phyloP scores from a whole-genome alignment of 2,329 filamentous ascomycete genomes.

The Ophiostoma novo-ulmi region DNA sequence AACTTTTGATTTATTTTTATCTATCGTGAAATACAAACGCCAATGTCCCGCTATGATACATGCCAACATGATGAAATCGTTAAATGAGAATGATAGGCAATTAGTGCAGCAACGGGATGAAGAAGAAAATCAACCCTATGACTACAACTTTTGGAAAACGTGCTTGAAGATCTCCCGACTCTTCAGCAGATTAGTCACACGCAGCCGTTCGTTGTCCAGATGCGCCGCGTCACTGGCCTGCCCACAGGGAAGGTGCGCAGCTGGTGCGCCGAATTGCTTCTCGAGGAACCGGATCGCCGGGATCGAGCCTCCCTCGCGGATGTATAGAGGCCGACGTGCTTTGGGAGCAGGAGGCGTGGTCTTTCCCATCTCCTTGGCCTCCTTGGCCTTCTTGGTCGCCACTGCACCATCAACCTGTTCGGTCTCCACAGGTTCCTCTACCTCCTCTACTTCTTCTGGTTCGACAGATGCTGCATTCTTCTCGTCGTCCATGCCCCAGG shows the following conservation, averaged over 20 bases:
- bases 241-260: conserved; percentile 88
- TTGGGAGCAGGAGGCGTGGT: conserved; percentile 32
- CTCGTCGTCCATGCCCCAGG: conserved; percentile 60
- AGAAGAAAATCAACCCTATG: not conserved
- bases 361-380: not conserved
- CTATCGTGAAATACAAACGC: not conserved
- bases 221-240: conserved; percentile 93
- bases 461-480: not conserved
- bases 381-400: not conserved
- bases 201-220: conserved; percentile 88
- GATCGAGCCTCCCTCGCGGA: conserved; percentile 91
- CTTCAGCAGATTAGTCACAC: conserved; percentile 82
- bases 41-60: conserved; percentile 11
- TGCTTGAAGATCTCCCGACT: conserved; percentile 85
- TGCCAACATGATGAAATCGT: not conserved
- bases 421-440: too few relatives aligned
- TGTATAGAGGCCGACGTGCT: conserved; percentile 70
- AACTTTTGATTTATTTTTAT: not conserved
- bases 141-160: conserved; percentile 67
- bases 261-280: conserved; percentile 86
- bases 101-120: not conserved
- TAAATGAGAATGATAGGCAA: not conserved
- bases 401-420: too few relatives aligned
- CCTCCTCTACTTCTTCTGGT: conserved; percentile 9
- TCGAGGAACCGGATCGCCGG: conserved; percentile 90